Base-by-base conservation (phyloP, 768 basidiomycete genomes). In the Mycena polygramma region DNA sequence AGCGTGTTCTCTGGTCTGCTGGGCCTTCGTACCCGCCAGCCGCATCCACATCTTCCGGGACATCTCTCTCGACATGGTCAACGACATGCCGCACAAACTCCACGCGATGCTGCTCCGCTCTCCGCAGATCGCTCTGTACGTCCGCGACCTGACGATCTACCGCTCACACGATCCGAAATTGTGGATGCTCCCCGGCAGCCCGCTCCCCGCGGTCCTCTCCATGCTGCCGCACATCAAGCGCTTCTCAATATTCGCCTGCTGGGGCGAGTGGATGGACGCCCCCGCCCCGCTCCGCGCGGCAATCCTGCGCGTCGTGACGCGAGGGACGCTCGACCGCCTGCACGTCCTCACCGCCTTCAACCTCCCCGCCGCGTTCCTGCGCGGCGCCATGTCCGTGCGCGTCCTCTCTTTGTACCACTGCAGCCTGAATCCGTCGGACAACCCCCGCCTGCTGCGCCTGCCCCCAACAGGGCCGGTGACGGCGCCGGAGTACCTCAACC, bases 1-100 rank as follows among this genome's bases (percentile, higher is more conserved):
- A 48, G 55, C 74, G 19, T 77, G 75, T 60, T 73, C 79, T 3
- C 77, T 79, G 37, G 78, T 80, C 57, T 76, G 73, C 41, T 73
- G 66, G 53, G 68, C 74, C 26, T 82, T 79, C 73, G 73, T 71
- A 13, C 59, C 70, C 4, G 66, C 75, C 24, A 72, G 74, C 60
- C 72, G 80, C 26, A 71, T 69, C 9, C 75, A 76, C 67, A 68
- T 79, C n/a, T 79, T 80, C 66, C 70, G 58, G 14, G 51, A 55
- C 43, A 7, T 68, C 7, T 53, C 37, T 9, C 49, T 71, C 51
- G 36, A 49, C 39, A 71, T 71, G 66, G 35, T 64, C n/a, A 52
- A 30, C 66, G 57, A 59, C 57, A 46, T 59, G 11, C 61, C 66
- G 13, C 3, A 43, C 30, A 35, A 35, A 14, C 41, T 68, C 5